Base-by-base conservation (phyloP, 139 green algal species). In the Asterochloris erici region DNA sequence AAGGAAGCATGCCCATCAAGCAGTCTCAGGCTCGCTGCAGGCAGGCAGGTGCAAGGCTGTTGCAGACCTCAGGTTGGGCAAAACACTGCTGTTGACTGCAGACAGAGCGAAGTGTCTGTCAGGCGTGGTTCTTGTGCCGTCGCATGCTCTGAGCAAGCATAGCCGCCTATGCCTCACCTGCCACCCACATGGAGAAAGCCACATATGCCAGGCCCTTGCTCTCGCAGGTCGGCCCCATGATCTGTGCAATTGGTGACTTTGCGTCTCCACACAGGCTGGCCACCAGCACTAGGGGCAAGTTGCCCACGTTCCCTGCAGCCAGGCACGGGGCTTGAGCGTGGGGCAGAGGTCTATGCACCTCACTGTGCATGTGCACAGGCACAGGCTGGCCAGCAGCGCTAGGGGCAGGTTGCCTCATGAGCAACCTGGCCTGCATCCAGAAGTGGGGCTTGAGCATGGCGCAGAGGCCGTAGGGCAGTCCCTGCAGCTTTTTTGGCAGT, bases 251-350 rank as follows among this genome's bases (percentile, higher is more conserved):
- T 15, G 75, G 79, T 11, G 81, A 85, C 14, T 73, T 28, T 21
- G 76, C 29, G 26, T 90, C 86, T 17, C 21, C 38, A 60, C 87
- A 87, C 23, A 93, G 79, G 21, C 86, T 87, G 23, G 84, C 84
- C 27, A 93, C 85, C 75, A 93, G 79, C 76, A 93, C 89, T 29
- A 93, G 60, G 15, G 89, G 88, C 61, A 92, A 75, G 63, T 92
- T 92, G 68, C 89, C 87, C 83, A 90, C 82, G 81, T 85, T 85
- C 0, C 82, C 82, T 85, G n/a, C 81, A 80, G 21, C 24, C 17
- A 10, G 26, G 1, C 2, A 54, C 6, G 70, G 24, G 19, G 26
- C 1, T 19, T 76, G 1, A 76, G 24, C 23, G 1, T 15, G 26
- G 24, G n/a, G 1, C n/a, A 54, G 24, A 76, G 23, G 70, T 38